Base-by-base conservation (phyloP, 305 asterid genomes). In the Solanum hybrid region DNA sequence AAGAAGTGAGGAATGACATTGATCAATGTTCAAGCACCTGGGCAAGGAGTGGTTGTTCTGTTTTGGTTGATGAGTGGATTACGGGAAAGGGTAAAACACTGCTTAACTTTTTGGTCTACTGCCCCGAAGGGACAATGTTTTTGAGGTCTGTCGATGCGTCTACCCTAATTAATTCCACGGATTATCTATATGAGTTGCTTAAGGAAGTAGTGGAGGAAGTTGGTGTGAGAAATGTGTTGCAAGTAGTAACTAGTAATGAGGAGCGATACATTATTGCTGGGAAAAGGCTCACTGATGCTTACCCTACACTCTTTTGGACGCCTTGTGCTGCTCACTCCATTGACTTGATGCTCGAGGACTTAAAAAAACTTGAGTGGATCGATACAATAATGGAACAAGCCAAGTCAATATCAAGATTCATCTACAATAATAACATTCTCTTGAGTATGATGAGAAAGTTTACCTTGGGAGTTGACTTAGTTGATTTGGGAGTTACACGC, bases 261-360 rank as follows among this genome's bases (percentile, higher is more conserved):
- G 98, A 95, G 88, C 95, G 94, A 17, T 97, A 96, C 90, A 89
- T 93, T 37, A 89, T 89, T 84, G 98, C 98, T 38, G 98, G 99
- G 87, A 96, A 94, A 91, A 93, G 94, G 90, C 91, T 97, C 24
- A 86, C 94, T 0, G 96, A 95, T 86, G 90, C 95, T 86, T 95
- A 93, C 87, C 98, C 99, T 22, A 90, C 97, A 73, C 82, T 97
- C 37, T 95, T 94, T 90, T 97, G 98, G 99, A 94, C 95, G n/a
- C 99, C 99, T 24, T 97, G 98, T 92, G 98, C 99, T 76, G 94
- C 94, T 34, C 94, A 86, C 31, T 94, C 98, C 90, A 90, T 97
- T 75, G 97, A 95, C 92, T 93, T 91, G 90, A 97, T 97, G 94
- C 98, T 97, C 10, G 90, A 94, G 86, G 99, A 97, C 91, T 91